Evolutionary conservation across 768 basidiomycete species (phyloP).

Genomic region (Collybia sordida): DNA sequence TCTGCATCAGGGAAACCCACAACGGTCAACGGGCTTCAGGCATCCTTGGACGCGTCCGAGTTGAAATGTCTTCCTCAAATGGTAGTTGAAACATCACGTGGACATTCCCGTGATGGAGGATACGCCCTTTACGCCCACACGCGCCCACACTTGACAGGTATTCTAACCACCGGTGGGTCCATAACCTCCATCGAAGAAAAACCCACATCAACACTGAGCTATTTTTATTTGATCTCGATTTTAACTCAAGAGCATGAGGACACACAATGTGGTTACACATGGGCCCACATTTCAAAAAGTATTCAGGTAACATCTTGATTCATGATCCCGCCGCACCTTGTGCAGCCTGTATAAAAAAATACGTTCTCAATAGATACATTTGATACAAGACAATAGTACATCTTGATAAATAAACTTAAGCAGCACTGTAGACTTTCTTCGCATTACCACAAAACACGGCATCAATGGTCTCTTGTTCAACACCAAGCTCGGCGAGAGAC

Average conservation of each 20-base stretch:
- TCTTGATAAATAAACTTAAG: slow-evolving; percentile 5
- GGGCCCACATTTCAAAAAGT: neutral
- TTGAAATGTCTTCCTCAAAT: no score
- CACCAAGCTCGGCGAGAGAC: slow-evolving; percentile 73
- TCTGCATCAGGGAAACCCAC: slow-evolving; percentile 2
- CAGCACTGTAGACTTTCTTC: slow-evolving; percentile 40
- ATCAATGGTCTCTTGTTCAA: slow-evolving; percentile 77
- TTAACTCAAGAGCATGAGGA: neutral
- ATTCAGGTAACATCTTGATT: neutral
- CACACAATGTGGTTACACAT: neutral
- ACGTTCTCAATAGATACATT: no score
- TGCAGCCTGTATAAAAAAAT: no score
- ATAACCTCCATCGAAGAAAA: no score
- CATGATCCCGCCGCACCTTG: no score
- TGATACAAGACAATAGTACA: neutral
- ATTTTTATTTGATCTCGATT: no score
- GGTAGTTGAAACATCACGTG: neutral
- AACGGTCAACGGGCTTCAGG: neutral
- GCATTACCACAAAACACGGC: slow-evolving; percentile 65
- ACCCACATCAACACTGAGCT: no score
- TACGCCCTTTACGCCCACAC: slow-evolving; percentile 1
- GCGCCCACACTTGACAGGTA: neutral
- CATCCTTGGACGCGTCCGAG: no score
- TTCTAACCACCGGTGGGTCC: no score
- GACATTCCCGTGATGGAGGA: neutral